Percentiles rank a stretch among this genome's conserved stretches.
Evolutionary conservation across 768 basidiomycete genomes (phyloP).

Genomic region (Roridomyces roridus): DNA sequence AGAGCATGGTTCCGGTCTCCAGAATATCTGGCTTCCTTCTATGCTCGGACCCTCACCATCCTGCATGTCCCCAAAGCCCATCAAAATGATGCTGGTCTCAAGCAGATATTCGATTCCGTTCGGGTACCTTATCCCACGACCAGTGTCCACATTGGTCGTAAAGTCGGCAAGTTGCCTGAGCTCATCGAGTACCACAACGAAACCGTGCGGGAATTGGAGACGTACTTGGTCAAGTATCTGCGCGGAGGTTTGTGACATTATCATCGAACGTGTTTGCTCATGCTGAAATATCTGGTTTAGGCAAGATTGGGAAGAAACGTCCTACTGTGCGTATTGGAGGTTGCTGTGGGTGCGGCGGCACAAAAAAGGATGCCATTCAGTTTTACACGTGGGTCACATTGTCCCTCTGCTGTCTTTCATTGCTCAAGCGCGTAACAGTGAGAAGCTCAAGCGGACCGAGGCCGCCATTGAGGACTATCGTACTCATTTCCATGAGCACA

Average conservation of each 20-base stretch:
- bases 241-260: conserved; percentile 59
- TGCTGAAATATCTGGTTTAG: no score
- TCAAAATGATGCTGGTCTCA: conserved; percentile 87
- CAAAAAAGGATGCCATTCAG: conserved; percentile 90
- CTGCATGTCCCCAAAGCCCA: conserved; percentile 78
- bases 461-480: conserved; percentile 61
- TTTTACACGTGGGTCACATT: conserved; percentile 75
- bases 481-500: conserved; percentile 56
- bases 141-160: conserved; percentile 87
- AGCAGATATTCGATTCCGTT: conserved; percentile 72
- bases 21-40: conserved; percentile 89
- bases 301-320: conserved; percentile 73
- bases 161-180: conserved; percentile 87
- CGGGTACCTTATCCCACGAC: conserved; percentile 91
- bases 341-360: conserved; percentile 82
- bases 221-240: conserved; percentile 87
- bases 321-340: conserved; percentile 85
- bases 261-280: background rate
- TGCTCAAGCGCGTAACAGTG: conserved; percentile 34
- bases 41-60: conserved; percentile 90
- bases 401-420: background rate
- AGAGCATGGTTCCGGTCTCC: conserved; percentile 89
- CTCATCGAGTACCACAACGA: conserved; percentile 92
- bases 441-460: conserved; percentile 71
- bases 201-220: conserved; percentile 93